A percentile compares a stretch with the other conserved stretches of the same genome.
These are phyloP conservation scores for Saccharomycopsis javanensis DNA, from an alignment of 805 yeast species.

Conservation along the genomic window DNA sequence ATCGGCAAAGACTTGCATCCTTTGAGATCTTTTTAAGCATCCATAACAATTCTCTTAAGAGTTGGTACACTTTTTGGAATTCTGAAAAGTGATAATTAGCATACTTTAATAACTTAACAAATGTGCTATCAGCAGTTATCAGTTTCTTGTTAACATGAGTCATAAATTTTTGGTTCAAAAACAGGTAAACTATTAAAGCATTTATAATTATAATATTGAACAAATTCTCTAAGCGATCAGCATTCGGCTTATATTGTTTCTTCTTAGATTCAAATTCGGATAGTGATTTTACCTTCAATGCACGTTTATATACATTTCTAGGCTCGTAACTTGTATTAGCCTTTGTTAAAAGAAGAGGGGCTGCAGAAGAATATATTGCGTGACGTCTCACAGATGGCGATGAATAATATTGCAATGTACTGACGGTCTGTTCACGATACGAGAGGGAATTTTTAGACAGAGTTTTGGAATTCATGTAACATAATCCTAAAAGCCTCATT, in stretches of 20 bases:
- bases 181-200: neutral
- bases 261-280: neutral
- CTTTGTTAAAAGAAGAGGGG: neutral
- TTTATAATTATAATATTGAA: conserved; percentile 3
- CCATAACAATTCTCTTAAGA: neutral
- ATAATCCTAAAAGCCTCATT: neutral
- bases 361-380: neutral
- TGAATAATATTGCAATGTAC: neutral
- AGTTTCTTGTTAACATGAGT: neutral
- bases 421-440: neutral
- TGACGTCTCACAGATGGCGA: neutral
- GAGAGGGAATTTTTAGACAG: neutral
- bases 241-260: neutral
- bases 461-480: neutral
- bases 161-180: neutral
- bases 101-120: neutral
- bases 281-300: neutral
- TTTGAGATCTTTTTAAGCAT: neutral
- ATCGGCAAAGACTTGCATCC: neutral
- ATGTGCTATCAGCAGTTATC: neutral
- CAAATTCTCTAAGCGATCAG: neutral
- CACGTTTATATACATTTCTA: neutral
- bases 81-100: neutral
- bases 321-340: neutral
- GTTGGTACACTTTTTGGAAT: neutral